Evolutionary conservation across 2,329 filamentous ascomycete species (phyloP).

Genomic region (Verticillium albo-atrum): DNA sequence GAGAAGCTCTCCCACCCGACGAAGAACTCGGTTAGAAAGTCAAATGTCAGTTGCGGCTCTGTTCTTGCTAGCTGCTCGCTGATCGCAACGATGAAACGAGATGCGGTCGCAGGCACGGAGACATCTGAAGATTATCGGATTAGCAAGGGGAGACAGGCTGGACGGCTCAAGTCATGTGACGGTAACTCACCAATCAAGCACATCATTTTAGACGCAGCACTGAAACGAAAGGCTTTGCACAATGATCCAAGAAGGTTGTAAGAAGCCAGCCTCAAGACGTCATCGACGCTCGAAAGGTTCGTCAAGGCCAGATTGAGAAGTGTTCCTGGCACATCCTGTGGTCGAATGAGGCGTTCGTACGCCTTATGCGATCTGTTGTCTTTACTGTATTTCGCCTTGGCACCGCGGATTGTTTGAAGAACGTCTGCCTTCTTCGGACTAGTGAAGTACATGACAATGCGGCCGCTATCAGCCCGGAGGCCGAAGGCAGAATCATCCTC

Average conservation of each 20-base stretch:
- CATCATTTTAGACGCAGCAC: slow-evolving; percentile 55
- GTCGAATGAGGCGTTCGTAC: slow-evolving; percentile 60
- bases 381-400: slow-evolving; percentile 61
- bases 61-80: slow-evolving; percentile 59
- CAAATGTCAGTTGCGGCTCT: slow-evolving; percentile 63
- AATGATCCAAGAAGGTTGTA: slow-evolving; percentile 65
- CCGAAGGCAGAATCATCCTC: slow-evolving; percentile 67
- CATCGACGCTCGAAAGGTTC: slow-evolving; percentile 60
- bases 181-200: slow-evolving; percentile 51
- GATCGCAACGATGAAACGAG: slow-evolving; percentile 60
- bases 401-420: slow-evolving; percentile 56
- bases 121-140: slow-evolving; percentile 39
- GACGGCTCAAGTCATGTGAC: background rate
- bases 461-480: slow-evolving; percentile 62
- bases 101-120: slow-evolving; percentile 58
- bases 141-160: background rate
- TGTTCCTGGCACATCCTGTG: slow-evolving; percentile 67
- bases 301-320: slow-evolving; percentile 63
- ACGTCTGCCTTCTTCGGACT: slow-evolving; percentile 61
- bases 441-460: slow-evolving; percentile 68
- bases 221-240: slow-evolving; percentile 64
- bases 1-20: slow-evolving; percentile 68
- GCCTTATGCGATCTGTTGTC: slow-evolving; percentile 57
- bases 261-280: slow-evolving; percentile 55
- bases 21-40: slow-evolving; percentile 71